Percentiles rank a stretch among this genome's conserved stretches.
Evolutionary conservation across 495 filamentous ascomycete species (phyloP).

Genomic region (Terfezia boudieri): DNA sequence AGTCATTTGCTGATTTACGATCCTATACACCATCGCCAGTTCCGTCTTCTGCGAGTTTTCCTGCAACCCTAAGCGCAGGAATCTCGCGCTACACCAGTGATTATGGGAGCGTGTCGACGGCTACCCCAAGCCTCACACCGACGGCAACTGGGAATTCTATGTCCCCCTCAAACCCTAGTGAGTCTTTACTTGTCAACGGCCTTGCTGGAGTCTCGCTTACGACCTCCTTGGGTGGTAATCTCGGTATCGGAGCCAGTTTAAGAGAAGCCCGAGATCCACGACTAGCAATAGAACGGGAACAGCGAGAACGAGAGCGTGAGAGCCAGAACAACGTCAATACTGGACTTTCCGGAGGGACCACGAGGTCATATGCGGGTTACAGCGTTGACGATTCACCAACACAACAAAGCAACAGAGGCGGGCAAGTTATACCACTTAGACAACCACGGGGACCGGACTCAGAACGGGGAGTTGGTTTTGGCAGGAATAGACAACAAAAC

Average conservation of each 20-base stretch:
- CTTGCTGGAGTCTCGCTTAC: constrained; percentile 37
- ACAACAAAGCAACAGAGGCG: constrained; percentile 11
- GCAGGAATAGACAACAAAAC: constrained; percentile 13
- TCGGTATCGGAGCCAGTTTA: constrained; percentile 30
- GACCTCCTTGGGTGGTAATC: constrained; percentile 17
- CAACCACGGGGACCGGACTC: constrained; percentile 19
- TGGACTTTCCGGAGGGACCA: not conserved
- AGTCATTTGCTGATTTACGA: constrained; percentile 87
- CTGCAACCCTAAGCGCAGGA: constrained; percentile 43
- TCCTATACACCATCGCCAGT: constrained; percentile 89
- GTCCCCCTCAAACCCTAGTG: constrained; percentile 38
- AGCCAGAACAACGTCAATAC: not conserved
- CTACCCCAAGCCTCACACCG: constrained; percentile 55
- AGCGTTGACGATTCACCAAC: constrained; percentile 6
- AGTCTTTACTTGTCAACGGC: constrained; percentile 44
- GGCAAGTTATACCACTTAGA: constrained; percentile 15
- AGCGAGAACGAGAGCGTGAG: not conserved
- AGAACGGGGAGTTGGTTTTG: constrained; percentile 17
- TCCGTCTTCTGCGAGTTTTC: constrained; percentile 70
- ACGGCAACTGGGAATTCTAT: constrained; percentile 38
- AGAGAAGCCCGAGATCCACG: constrained; percentile 24
- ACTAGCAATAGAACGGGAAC: constrained; percentile 14
- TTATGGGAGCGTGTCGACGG: constrained; percentile 40
- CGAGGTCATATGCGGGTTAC: constrained; percentile 12
- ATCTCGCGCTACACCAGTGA: constrained; percentile 40